phyloP scores from a whole-genome alignment of 75 land plant genomes.

The Picea glauca region DNA sequence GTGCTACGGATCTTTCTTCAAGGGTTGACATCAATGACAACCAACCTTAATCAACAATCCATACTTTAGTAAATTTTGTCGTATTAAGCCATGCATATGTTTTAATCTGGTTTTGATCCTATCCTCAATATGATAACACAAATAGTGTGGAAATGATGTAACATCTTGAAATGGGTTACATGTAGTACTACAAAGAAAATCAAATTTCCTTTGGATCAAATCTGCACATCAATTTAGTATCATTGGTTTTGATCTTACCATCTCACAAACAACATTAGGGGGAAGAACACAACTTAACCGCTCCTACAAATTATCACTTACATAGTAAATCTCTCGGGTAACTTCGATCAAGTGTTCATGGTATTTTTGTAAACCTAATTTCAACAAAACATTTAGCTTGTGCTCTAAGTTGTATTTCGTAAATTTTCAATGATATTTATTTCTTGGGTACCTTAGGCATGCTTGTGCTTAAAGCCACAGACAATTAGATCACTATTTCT shows the following conservation, averaged over 20 bases:
- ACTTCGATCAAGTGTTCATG: constrained; percentile 33
- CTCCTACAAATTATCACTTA: constrained; percentile 43
- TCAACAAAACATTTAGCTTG: constrained; percentile 31
- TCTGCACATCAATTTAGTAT: constrained; percentile 27
- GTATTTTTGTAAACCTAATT: constrained; percentile 34
- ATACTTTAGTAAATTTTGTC: no score
- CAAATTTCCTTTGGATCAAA: constrained; percentile 33
- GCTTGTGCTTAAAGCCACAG: not conserved
- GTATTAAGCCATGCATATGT: no score
- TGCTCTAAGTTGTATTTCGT: no score
- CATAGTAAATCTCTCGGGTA: constrained; percentile 28
- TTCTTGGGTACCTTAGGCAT: not conserved
- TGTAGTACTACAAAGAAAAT: constrained; percentile 27
- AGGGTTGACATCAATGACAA: no score
- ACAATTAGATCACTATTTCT: not conserved
- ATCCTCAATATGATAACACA: no score
- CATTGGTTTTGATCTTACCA: constrained; percentile 29
- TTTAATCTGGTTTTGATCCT: no score
- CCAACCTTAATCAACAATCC: no score
- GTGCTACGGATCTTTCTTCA: no score
- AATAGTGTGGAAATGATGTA: constrained; percentile 23
- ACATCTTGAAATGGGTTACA: constrained; percentile 11
- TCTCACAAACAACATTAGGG: constrained; percentile 17
- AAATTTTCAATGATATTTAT: not conserved
- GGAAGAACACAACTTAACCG: constrained; percentile 50